phyloP scores from a whole-genome alignment of 1,139 yeast genomes.

The Candida freyschussii region DNA sequence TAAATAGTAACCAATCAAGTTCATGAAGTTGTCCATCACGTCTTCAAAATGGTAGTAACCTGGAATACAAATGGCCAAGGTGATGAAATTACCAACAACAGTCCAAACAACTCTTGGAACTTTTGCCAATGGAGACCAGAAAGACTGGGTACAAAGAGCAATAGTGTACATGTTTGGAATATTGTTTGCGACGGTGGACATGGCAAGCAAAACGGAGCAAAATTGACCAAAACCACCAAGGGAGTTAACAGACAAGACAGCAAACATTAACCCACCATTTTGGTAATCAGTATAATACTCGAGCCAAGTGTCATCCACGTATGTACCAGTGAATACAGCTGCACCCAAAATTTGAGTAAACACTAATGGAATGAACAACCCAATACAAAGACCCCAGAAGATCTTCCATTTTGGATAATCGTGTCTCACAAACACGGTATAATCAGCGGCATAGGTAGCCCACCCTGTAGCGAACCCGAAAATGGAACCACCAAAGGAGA shows the following conservation, averaged over 20 bases:
- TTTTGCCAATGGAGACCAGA: constrained; percentile 65
- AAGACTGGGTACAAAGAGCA: constrained; percentile 78
- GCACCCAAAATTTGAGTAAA: constrained; percentile 83
- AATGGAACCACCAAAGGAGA: constrained; percentile 80
- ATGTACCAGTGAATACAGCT: constrained; percentile 68
- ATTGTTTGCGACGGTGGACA: constrained; percentile 85
- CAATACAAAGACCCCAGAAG: constrained; percentile 58
- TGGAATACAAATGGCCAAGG: constrained; percentile 84
- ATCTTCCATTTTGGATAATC: constrained; percentile 53
- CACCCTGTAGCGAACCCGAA: constrained; percentile 94
- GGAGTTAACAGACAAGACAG: constrained; percentile 70
- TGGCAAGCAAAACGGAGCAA: constrained; percentile 75
- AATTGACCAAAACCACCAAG: constrained; percentile 87
- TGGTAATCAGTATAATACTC: constrained; percentile 39
- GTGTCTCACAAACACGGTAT: constrained; percentile 78
- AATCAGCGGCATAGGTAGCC: constrained; percentile 91
- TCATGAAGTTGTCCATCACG: constrained; percentile 84
- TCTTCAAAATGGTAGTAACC: constrained; percentile 69
- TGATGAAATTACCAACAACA: constrained; percentile 63
- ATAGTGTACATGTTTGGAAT: constrained; percentile 91
- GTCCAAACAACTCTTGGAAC: constrained; percentile 87
- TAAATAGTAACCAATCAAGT: constrained; percentile 84
- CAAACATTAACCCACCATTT: constrained; percentile 80
- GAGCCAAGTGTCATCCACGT: constrained; percentile 43
- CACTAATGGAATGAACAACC: constrained; percentile 62